Percentiles rank a stretch among this genome's conserved stretches.
Evolutionary conservation across 345 rosid species (phyloP).

Genomic region (Stellera chamaejasme): DNA sequence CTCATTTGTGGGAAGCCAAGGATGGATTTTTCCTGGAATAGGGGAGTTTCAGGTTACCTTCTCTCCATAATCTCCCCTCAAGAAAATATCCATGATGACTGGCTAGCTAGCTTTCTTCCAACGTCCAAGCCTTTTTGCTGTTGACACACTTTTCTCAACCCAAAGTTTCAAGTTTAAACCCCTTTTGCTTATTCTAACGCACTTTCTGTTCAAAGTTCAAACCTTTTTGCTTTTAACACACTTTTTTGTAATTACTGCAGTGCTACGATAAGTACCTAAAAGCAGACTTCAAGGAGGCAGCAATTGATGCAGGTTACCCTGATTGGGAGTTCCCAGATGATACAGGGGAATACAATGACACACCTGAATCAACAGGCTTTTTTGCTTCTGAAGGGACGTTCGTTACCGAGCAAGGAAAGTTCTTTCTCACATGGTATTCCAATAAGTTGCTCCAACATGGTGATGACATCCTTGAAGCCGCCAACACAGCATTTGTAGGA

Average conservation of each 20-base stretch:
- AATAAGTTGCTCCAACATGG: constrained; percentile 64
- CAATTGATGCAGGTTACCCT: constrained; percentile 53
- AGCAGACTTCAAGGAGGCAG: constrained; percentile 63
- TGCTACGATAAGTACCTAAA: constrained; percentile 63
- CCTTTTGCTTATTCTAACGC: too few species aligned
- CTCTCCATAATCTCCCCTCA: background rate
- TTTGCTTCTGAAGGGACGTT: constrained; percentile 55
- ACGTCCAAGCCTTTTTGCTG: too few species aligned
- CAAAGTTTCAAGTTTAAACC: too few species aligned
- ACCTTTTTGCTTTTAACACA: background rate
- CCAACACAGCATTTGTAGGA: constrained; percentile 61
- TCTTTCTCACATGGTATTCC: constrained; percentile 79
- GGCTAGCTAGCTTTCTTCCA: too few species aligned
- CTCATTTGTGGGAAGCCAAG: constrained; percentile 64
- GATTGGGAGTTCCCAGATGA: constrained; percentile 73
- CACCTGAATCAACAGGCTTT: constrained; percentile 51
- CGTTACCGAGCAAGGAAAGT: constrained; percentile 47
- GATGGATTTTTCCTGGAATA: constrained; percentile 78
- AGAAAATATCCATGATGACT: too few species aligned
- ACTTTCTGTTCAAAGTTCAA: too few species aligned
- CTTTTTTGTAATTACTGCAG: constrained; percentile 20
- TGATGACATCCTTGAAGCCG: constrained; percentile 69
- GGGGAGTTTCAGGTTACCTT: constrained; percentile 71
- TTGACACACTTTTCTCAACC: too few species aligned
- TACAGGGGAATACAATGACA: constrained; percentile 64